Evolutionary conservation across 805 yeast genomes (phyloP).

Genomic region (Lipomyces yamadae): DNA sequence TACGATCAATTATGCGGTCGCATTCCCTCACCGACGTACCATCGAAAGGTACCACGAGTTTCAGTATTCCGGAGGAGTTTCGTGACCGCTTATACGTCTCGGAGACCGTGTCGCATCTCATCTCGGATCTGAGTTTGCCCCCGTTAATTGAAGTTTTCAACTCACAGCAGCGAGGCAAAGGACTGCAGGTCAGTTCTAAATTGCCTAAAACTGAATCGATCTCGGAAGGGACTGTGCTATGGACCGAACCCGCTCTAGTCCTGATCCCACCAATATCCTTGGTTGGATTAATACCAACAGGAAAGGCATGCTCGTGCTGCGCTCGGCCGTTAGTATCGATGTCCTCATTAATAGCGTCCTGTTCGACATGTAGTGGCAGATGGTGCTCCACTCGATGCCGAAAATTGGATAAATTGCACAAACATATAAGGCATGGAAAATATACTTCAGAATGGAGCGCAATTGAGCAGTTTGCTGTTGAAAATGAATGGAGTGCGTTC

Average conservation of each 20-base stretch:
- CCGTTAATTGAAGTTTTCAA: constrained; percentile 51
- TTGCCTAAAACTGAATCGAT: constrained; percentile 50
- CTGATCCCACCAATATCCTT: constrained; percentile 72
- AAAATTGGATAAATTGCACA: constrained; percentile 58
- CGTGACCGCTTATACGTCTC: constrained; percentile 49
- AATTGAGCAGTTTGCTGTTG: constrained; percentile 65
- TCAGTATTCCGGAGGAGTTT: constrained; percentile 13
- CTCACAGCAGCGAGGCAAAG: constrained; percentile 64
- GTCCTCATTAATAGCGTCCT: constrained; percentile 56
- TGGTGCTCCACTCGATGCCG: constrained; percentile 76
- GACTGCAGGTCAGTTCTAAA: constrained; percentile 51
- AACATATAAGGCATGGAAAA: constrained; percentile 59
- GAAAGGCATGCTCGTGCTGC: constrained; percentile 76
- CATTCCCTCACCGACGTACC: background rate
- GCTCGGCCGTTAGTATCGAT: constrained; percentile 56
- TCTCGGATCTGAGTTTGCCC: constrained; percentile 52
- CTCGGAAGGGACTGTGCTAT: constrained; percentile 57
- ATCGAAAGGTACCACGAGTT: background rate
- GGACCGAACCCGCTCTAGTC: constrained; percentile 66
- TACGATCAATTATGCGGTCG: constrained; percentile 54
- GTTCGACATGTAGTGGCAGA: constrained; percentile 64
- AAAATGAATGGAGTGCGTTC: constrained; percentile 70
- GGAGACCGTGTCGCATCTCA: constrained; percentile 57
- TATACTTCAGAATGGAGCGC: constrained; percentile 55
- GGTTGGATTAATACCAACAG: constrained; percentile 59